Conservation (phyloP, 2,329 filamentous ascomycete genomes). For the Bipolaris sorokiniana region DNA sequence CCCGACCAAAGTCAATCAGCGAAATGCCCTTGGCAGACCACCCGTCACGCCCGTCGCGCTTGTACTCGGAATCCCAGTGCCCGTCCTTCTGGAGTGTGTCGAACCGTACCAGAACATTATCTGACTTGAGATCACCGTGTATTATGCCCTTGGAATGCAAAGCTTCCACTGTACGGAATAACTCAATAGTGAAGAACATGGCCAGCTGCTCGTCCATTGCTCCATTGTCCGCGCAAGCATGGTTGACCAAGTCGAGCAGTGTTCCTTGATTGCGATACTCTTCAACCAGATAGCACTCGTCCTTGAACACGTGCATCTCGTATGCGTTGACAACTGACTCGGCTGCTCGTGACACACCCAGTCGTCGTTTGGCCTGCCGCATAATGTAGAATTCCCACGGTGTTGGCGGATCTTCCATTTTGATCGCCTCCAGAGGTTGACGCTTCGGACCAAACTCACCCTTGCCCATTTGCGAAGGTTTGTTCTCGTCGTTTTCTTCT, state of each 20-base stretch:
- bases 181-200: constrained; percentile 95
- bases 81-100: constrained; percentile 58
- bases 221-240: constrained; percentile 73
- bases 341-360: constrained; percentile 73
- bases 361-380: constrained; percentile 76
- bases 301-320: constrained; percentile 88
- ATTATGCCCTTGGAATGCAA: constrained; percentile 80
- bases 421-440: constrained; percentile 77
- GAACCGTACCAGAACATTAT: constrained; percentile 91
- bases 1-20: constrained; percentile 93
- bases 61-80: constrained; percentile 69
- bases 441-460: constrained; percentile 66
- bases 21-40: constrained; percentile 82
- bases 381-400: constrained; percentile 98
- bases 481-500: constrained; percentile 51
- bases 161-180: constrained; percentile 87
- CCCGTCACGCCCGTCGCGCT: constrained; percentile 73
- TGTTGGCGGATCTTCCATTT: constrained; percentile 88
- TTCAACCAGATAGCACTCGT: constrained; percentile 88
- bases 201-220: constrained; percentile 89
- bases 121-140: constrained; percentile 93
- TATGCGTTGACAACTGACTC: constrained; percentile 83
- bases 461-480: constrained; percentile 65
- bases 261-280: constrained; percentile 90
- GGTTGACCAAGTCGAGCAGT: constrained; percentile 91